Base-by-base conservation (phyloP, 805 yeast genomes). In the Ogataea naganishii region DNA sequence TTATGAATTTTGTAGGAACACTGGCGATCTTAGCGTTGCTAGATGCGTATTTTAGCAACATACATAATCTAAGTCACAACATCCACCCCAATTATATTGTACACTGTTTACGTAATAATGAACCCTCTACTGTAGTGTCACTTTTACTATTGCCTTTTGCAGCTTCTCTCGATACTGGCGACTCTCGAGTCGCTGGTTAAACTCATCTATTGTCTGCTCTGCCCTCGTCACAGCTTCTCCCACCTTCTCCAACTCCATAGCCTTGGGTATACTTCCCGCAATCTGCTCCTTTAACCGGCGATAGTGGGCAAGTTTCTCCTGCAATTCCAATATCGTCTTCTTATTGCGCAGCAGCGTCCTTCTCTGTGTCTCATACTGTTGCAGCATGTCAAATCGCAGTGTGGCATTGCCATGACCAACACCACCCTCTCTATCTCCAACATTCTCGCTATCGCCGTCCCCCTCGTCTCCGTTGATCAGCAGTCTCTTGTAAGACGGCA, bases 401-500 rank as follows among this genome's bases (percentile, higher is more conserved):
- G 25, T 16, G 16, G 14, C 25, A 9, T 14, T 23, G 9, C 25
- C 11, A 9, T 14, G 14, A 9, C 16, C 10, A 14, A 16, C 16
- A 10, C 14, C 16, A 14, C 9, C 14, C 16, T 23, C 20, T 29
- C 20, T 12, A 14, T 11, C 9, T 29, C 27, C 14, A 7, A 15
- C 9, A 13, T 14, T 14, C 9, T 15, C 15, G 19, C 34, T 5
- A 17, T 27, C 22, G 18, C 27, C 30, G 8, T 31, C 27, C 4
- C 18, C 30, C 8, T 3, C 29, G 5, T 23, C 22, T 23, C 48
- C 38, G 6, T 37, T 32, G 9, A 45, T 41, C 6, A 30, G 20
- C 6, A 52, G 20, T 4, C 40, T 30, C 17, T 43, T 39, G 1
- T 51, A 35, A 8, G 34, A 36, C 3, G 62, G 62, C 12, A 57